Evolutionary conservation across 139 green algal species (phyloP).

Genomic region (Limnomonas spitsbergensis): DNA sequence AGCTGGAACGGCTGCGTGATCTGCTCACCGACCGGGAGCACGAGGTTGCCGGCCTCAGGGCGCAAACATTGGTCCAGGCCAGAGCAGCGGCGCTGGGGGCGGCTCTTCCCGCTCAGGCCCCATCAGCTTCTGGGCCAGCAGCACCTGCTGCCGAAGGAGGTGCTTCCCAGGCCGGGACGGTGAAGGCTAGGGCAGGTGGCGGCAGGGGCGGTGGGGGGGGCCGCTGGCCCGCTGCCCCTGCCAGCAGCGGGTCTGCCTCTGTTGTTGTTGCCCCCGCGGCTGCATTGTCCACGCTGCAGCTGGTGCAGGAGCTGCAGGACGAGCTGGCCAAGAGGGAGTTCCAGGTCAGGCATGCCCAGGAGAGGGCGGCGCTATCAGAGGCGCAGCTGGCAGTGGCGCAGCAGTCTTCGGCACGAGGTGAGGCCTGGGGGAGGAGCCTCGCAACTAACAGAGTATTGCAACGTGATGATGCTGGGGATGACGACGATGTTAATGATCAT

Average conservation of each 20-base stretch:
- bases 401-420: no score
- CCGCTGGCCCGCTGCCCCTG: neutral
- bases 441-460: neutral
- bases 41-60: conserved; percentile 33
- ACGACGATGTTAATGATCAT: no score
- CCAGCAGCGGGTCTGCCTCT: neutral
- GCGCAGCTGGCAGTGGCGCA: conserved; percentile 25
- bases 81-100: conserved; percentile 12
- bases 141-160: neutral
- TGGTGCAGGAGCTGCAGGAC: conserved; percentile 17
- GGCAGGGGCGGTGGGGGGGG: neutral
- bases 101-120: no score
- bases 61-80: neutral
- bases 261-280: neutral
- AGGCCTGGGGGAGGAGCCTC: conserved; percentile 28
- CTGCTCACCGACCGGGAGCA: conserved; percentile 44
- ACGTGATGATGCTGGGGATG: no score
- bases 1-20: conserved; percentile 32
- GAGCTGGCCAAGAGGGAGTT: conserved; percentile 31
- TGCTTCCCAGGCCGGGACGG: neutral
- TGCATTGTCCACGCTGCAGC: neutral
- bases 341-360: neutral
- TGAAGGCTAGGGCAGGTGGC: neutral
- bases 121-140: no score
- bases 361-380: conserved; percentile 15